phyloP scores from a whole-genome alignment of 768 basidiomycete species.

The Suillus bovinus region DNA sequence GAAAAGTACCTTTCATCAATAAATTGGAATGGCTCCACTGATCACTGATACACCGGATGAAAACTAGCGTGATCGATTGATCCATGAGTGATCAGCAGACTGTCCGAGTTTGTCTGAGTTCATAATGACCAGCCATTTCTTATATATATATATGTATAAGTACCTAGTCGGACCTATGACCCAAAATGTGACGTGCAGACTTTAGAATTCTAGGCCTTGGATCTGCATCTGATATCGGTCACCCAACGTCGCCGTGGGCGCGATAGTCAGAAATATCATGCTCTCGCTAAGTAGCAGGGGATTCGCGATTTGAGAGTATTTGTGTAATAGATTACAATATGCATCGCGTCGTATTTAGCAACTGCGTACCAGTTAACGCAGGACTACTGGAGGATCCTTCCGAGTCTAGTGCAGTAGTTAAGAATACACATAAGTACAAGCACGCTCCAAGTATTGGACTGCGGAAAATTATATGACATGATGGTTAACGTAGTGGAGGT shows the following conservation, averaged over 20 bases:
- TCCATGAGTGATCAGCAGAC: background rate
- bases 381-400: constrained; percentile 16
- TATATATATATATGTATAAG: no score
- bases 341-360: background rate
- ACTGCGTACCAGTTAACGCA: constrained; percentile 1
- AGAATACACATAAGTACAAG: constrained; percentile 16
- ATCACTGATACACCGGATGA: background rate
- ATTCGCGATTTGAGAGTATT: background rate
- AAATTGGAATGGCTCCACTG: background rate
- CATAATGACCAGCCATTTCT: background rate
- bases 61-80: background rate
- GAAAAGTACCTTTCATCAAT: background rate
- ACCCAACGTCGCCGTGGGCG: background rate
- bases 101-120: no score
- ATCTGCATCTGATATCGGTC: background rate
- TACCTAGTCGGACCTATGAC: background rate
- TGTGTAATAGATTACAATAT: background rate
- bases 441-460: constrained; percentile 1
- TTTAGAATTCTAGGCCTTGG: background rate
- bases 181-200: background rate
- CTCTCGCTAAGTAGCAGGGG: background rate
- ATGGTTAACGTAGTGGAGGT: background rate
- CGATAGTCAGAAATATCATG: background rate
- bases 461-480: constrained; percentile 6
- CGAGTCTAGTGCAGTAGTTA: constrained; percentile 15